Evolutionary conservation across 345 rosid species (phyloP), one percentile per base, ranked within the genome.

Genomic region (Aquilaria yunnanensis): DNA sequence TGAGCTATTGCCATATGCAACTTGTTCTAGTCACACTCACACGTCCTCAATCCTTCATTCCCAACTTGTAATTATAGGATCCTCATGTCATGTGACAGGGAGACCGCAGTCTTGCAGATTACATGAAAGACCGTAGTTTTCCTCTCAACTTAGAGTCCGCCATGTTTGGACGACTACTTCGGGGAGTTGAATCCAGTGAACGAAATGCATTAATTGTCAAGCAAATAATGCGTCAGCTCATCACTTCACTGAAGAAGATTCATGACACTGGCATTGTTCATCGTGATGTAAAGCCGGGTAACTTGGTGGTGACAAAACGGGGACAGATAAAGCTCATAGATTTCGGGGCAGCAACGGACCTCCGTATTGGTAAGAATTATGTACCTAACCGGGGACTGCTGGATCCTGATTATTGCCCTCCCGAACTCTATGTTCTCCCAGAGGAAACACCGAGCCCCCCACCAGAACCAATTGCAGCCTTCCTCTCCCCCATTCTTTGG

Each of bases 371-470:
- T 49, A 93, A 93, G 80, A 93, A 93, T 66, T 93, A 81, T 67
- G 69, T 86, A 57, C 97, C 97, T 0, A 55, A 90, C 12, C 78
- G 83, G 34, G 67, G 75, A 9, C 79, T 93, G 70, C 85, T 93
- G 9, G 98, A 93, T 76, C 97, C 98, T 23, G 96, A 81, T 70
- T 93, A 85, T 60, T 93, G 90, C 63, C 98, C 97, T 14, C 98
- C 97, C 9, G 98, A 93, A 73, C 83, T 82, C 50, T 93, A 83
- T 74, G 98, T 93, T 47, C 94, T 93, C 56, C 98, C 98, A 0
- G 97, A 90, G 81, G 85, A 85, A 76, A 90, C 97, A 10, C 98
- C 96, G 2, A 85, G 80, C 54, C 98, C 97, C 61, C 98, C 98
- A 29, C 96, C 96, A 0, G 97, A 84, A 79, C 98, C 98, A 0